phyloP scores from a whole-genome alignment of 1,139 yeast species.

The Geotrichum europaeum region DNA sequence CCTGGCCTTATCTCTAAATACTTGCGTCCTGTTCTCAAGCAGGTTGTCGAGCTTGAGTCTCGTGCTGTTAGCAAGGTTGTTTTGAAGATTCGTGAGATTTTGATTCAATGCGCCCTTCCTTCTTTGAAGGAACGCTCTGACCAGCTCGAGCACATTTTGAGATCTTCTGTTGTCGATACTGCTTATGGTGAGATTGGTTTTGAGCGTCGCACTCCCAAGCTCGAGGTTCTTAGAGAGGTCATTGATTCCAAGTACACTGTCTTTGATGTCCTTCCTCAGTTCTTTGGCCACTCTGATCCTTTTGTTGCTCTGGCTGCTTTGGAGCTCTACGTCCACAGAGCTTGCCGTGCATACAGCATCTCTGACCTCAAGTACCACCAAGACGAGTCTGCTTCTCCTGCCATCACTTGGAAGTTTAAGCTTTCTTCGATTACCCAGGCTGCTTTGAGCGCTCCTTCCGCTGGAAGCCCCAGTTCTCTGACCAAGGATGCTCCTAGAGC shows the following conservation, averaged over 20 bases:
- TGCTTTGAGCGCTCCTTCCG: constrained; percentile 37
- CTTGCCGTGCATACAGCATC: constrained; percentile 91
- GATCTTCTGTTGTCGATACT: constrained; percentile 84
- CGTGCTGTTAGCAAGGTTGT: constrained; percentile 91
- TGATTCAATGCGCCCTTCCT: constrained; percentile 94
- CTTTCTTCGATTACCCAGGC: constrained; percentile 67
- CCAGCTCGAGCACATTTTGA: constrained; percentile 91
- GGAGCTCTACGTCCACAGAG: constrained; percentile 92
- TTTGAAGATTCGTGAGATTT: constrained; percentile 91
- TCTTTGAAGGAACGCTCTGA: constrained; percentile 94
- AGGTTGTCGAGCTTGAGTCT: constrained; percentile 79
- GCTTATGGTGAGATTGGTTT: constrained; percentile 68
- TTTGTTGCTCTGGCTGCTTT: constrained; percentile 95
- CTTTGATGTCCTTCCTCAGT: constrained; percentile 90
- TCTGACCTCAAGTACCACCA: constrained; percentile 66
- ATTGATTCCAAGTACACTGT: constrained; percentile 95
- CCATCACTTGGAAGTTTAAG: constrained; percentile 86
- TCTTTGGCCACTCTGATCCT: constrained; percentile 74
- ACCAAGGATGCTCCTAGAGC: constrained; percentile 52
- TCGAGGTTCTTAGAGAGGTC: constrained; percentile 76
- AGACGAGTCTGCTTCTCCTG: constrained; percentile 48
- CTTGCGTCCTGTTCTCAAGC: constrained; percentile 65
- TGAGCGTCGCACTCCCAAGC: constrained; percentile 75
- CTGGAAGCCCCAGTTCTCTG: constrained; percentile 28
- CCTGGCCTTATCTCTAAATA: constrained; percentile 59